Percentiles rank a stretch among this genome's conserved stretches.
phyloP scores from a whole-genome alignment of 2,329 filamentous ascomycete genomes.

The Aspergillus thermomutatus region DNA sequence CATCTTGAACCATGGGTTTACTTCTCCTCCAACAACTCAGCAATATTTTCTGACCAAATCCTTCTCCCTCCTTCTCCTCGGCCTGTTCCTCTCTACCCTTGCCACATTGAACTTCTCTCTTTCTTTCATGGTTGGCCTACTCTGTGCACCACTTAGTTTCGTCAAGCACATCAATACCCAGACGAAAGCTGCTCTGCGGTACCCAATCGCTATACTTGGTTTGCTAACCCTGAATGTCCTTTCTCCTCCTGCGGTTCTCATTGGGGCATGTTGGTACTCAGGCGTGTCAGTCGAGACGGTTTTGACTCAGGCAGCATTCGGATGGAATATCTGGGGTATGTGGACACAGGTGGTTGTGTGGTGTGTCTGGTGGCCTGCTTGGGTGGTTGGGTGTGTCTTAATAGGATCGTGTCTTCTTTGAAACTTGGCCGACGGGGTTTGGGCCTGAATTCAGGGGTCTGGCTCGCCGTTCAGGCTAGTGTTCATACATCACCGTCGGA shows the following conservation, averaged over 20 bases:
- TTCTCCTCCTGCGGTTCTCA: constrained; percentile 57
- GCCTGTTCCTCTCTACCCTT: constrained; percentile 86
- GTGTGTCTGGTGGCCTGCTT: constrained; percentile 94
- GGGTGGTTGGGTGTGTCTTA: constrained; percentile 59
- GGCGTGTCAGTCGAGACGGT: constrained; percentile 53
- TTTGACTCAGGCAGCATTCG: constrained; percentile 72
- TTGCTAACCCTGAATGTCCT: constrained; percentile 56
- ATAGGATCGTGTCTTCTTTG: constrained; percentile 34
- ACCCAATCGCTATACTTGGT: constrained; percentile 35
- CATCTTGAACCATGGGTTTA: constrained; percentile 47
- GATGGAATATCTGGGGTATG: constrained; percentile 85
- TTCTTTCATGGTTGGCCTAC: constrained; percentile 76
- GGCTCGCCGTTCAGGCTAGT: not conserved
- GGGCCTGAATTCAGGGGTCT: not conserved
- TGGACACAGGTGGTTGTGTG: constrained; percentile 88
- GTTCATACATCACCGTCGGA: not conserved
- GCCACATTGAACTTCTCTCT: constrained; percentile 96
- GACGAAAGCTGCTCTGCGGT: constrained; percentile 18
- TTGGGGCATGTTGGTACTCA: constrained; percentile 50
- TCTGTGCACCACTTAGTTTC: constrained; percentile 78
- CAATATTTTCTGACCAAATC: constrained; percentile 79
- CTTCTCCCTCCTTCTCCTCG: constrained; percentile 87
- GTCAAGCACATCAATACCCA: constrained; percentile 31
- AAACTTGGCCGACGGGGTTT: not conserved
- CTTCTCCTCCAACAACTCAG: constrained; percentile 58